Evolutionary conservation across 768 basidiomycete genomes (phyloP), one percentile per base, ranked within the genome.

Genomic region (Hemileccinum rubropunctum): DNA sequence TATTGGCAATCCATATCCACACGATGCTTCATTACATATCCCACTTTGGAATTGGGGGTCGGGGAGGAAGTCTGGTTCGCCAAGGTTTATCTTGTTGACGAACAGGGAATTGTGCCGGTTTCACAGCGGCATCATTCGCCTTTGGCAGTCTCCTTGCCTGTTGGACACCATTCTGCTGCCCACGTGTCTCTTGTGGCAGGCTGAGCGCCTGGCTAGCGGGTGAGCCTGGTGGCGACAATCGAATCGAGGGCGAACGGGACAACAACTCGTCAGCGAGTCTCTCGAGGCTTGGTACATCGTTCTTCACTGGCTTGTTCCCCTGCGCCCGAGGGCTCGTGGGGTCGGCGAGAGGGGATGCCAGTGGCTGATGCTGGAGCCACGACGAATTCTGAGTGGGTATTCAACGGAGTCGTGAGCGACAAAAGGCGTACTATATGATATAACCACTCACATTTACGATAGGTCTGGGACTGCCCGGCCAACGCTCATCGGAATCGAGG

Each of bases 31-130:
- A 42, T 14, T 27, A 6, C 40, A 18, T 4, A 20, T 64, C 64
- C 66, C 66, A 67, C 50, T 63, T 67, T 20, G 66, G 66, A 37
- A 67, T 65, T 12, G 66, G 67, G 10, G 34, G 57, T 9, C 67
- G 63, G 45, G 65, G 58, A 17, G 66, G 67, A 23, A 67, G 58
- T 37, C 58, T 54, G 12, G 50, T 64, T 21, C 61, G 57, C 63
- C 67, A 67, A 5, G 50, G 44, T 49, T 51, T 49, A 11, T 54
- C 46, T 17, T 57, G 45, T 10, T 1, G 47, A 43, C 50, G 30
- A 7, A 23, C 45, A n/a, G 54, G 26, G 8, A 44, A 21, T 33
- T 12, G 42, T 4, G 23, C 35, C 12, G 7, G 14, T 41, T 45
- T 38, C 13, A 14, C 21, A 10, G 21, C 13, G 37, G 39, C 17